Conservation (phyloP, 2,329 filamentous ascomycete genomes). For the Fusarium siculi region DNA sequence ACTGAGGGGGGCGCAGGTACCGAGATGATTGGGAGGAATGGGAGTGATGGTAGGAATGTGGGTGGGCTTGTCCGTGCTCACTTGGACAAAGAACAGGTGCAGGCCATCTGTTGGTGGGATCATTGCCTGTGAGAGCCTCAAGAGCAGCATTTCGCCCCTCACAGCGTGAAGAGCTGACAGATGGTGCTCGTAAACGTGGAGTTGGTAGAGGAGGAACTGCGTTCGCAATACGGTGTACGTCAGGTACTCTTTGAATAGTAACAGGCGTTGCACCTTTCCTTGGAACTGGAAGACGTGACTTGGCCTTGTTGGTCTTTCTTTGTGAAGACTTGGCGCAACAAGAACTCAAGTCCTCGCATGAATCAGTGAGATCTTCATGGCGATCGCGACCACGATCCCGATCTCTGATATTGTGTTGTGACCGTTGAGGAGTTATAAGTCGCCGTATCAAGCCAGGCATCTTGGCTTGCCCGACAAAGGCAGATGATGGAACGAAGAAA, state of each 20-base stretch:
- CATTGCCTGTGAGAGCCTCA: constrained; percentile 44
- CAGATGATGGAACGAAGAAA: constrained; percentile 21
- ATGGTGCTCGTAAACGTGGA: constrained; percentile 53
- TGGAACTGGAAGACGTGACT: constrained; percentile 39
- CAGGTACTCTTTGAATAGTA: constrained; percentile 52
- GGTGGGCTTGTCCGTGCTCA: constrained; percentile 34
- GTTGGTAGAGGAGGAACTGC: constrained; percentile 53
- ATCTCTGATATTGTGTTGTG: constrained; percentile 12
- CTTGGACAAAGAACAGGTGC: constrained; percentile 49
- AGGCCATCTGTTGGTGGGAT: constrained; percentile 41
- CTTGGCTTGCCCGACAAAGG: constrained; percentile 29
- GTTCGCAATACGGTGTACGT: constrained; percentile 52
- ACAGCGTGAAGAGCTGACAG: constrained; percentile 57
- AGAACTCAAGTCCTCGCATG: constrained; percentile 35
- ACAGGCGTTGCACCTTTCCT: constrained; percentile 35
- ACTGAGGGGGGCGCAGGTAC: constrained; percentile 35
- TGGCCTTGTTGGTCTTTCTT: constrained; percentile 28
- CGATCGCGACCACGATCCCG: constrained; percentile 13
- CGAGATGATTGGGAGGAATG: constrained; percentile 28
- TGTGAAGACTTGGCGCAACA: constrained; percentile 24
- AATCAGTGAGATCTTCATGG: constrained; percentile 27
- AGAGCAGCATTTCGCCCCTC: constrained; percentile 50
- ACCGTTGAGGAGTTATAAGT: constrained; percentile 37
- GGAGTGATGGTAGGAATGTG: constrained; percentile 33
- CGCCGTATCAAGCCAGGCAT: constrained; percentile 43